Base-by-base conservation (phyloP, 345 rosid genomes). In the Pistacia vera region DNA sequence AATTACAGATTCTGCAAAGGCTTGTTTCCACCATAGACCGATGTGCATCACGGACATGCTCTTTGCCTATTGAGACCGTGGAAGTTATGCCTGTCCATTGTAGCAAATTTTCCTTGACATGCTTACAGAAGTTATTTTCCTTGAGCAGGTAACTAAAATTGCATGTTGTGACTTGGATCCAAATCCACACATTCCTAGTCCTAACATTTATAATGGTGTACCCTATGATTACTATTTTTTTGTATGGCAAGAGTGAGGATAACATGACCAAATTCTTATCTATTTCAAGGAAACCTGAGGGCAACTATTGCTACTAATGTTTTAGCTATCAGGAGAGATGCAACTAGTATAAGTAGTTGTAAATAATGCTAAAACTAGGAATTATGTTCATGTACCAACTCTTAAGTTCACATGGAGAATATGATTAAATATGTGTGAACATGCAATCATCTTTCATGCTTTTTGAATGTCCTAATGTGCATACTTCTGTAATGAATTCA, bases 41-140 rank as follows among this genome's bases (percentile, higher is more conserved):
- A 18, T 96, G 99, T 83, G 98, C 98, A 71, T 93, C 98, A 72
- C 97, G 99, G 35, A 96, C 98, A 41, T 90, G 95, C 90, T 90
- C 96, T 67, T 83, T 96, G 81, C 99, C 99, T 51, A 36, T 93
- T 81, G 97, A 92, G 81, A 96, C 97, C n/a, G 98, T 93, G 74
- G 95, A 91, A 84, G 95, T 96, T 77, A 90, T 93, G 97, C 99
- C 99, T 79, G 61, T 80, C 59, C 92, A 96, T 70, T 96, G 98
- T 83, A 87, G 99, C 86, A 85, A 91, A 80, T 96, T 96, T 83
- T 96, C 99, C 73, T 77, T 91, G 85, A 83, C 89, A 73, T 96
- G 99, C 89, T 83, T 96, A 78, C 89, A 91, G 77, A 91, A 87
- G 73, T 77, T 96, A 81, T 89, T 94, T 88, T 84, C 90, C 76